Conservation (phyloP, 805 yeast species). For the Cyberlindnera japonica region DNA sequence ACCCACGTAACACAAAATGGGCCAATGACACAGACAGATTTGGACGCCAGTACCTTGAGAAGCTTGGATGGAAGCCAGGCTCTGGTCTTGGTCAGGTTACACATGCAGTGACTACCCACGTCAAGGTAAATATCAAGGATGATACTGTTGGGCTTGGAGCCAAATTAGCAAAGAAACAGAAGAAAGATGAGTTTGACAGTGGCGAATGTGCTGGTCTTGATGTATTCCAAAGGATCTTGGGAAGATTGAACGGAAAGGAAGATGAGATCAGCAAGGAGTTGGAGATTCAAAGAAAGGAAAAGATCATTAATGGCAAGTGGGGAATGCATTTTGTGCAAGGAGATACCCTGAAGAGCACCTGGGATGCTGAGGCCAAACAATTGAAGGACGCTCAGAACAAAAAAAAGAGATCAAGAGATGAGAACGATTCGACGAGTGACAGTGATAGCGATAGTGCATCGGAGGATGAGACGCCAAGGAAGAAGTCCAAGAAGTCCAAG, state of each 20-base stretch:
- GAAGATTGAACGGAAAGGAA: constrained; percentile 84
- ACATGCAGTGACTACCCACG: constrained; percentile 72
- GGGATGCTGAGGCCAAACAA: constrained; percentile 59
- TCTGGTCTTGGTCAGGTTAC: constrained; percentile 73
- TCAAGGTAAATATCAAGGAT: constrained; percentile 76
- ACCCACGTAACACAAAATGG: constrained; percentile 95
- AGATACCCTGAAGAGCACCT: constrained; percentile 75
- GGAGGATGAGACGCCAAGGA: constrained; percentile 17
- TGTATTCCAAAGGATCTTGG: constrained; percentile 86
- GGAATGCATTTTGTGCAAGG: constrained; percentile 87
- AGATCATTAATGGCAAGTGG: constrained; percentile 79
- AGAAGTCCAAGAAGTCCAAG: constrained; percentile 27
- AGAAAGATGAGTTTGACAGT: constrained; percentile 65
- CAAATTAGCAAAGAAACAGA: constrained; percentile 52
- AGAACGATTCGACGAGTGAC: constrained; percentile 23
- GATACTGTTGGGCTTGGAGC: constrained; percentile 91
- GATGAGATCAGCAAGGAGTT: constrained; percentile 59
- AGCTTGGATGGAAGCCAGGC: constrained; percentile 92
- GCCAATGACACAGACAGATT: constrained; percentile 78
- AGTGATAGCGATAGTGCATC: constrained; percentile 17
- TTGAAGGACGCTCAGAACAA: constrained; percentile 23
- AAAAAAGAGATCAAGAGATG: constrained; percentile 30
- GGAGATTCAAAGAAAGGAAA: constrained; percentile 63
- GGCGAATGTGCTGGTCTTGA: constrained; percentile 91
- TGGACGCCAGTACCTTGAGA: constrained; percentile 81